phyloP scores from a whole-genome alignment of 1,284 basidiomycete species.

The Hemileia vastatrix region DNA sequence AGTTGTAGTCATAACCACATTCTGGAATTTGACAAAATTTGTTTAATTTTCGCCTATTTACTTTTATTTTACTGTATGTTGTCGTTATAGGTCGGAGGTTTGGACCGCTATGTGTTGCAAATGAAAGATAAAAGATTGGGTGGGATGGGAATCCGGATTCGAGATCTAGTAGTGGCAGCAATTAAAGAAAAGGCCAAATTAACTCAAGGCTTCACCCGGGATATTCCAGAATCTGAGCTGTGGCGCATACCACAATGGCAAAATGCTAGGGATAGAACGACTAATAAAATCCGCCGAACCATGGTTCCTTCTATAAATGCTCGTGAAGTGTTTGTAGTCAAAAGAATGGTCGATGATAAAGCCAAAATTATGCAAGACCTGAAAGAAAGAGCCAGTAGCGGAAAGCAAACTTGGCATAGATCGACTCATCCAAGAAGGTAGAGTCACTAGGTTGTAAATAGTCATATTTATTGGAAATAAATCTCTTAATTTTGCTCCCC shows the following conservation, averaged over 20 bases:
- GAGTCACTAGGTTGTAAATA: too few relatives aligned
- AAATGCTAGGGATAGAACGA: constrained; percentile 6
- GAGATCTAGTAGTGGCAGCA: constrained; percentile 45
- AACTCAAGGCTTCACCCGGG: constrained; percentile 10
- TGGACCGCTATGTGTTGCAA: constrained; percentile 65
- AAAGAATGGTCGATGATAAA: neutral
- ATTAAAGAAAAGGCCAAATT: constrained; percentile 10
- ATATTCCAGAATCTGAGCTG: neutral
- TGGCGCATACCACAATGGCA: constrained; percentile 21
- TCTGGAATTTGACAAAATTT: too few relatives aligned
- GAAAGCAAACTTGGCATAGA: constrained; percentile 8
- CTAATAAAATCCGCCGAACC: neutral
- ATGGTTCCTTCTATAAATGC: constrained; percentile 16
- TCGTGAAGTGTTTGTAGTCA: neutral
- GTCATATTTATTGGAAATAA: too few relatives aligned
- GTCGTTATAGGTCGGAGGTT: constrained; percentile 54
- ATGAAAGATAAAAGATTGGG: constrained; percentile 60
- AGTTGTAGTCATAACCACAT: too few relatives aligned
- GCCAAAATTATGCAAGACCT: neutral
- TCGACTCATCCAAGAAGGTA: constrained; percentile 20
- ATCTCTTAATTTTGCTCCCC: too few relatives aligned
- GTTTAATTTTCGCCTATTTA: too few relatives aligned
- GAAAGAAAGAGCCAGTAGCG: constrained; percentile 7
- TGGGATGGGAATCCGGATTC: constrained; percentile 62
- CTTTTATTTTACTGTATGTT: neutral